These are phyloP conservation scores for Tylopilus rubrobrunneus DNA, from an alignment of 768 basidiomycete genomes.

Conservation along the genomic window DNA sequence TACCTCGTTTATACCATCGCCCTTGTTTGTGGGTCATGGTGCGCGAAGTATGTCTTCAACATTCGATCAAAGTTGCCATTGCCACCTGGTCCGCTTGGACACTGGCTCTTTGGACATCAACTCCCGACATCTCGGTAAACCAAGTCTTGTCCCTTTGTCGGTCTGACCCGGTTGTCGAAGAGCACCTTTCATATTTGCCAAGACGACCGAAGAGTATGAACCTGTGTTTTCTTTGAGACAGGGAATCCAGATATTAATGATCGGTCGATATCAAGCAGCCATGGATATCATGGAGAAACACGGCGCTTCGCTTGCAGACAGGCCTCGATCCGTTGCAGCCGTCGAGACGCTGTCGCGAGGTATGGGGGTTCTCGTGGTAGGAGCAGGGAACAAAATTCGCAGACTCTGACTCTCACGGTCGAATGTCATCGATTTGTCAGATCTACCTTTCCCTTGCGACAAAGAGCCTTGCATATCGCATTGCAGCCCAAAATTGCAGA, in stretches of 20 bases:
- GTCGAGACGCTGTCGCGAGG: conserved; percentile 33
- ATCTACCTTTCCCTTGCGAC: no score
- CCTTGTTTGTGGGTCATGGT: neutral
- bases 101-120: conserved; percentile 12
- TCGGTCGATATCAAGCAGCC: conserved; percentile 31
- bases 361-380: conserved; percentile 28
- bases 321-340: conserved; percentile 35
- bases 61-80: conserved; percentile 2
- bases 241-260: conserved; percentile 29
- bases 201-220: conserved; percentile 57
- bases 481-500: conserved; percentile 32
- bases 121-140: conserved; percentile 2
- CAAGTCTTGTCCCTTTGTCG: no score
- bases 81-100: conserved; percentile 14
- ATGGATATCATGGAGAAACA: conserved; percentile 40
- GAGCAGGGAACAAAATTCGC: conserved; percentile 29
- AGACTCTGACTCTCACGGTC: conserved; percentile 10
- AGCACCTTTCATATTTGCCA: conserved; percentile 37
- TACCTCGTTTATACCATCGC: neutral
- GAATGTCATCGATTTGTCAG: no score
- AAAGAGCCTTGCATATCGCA: conserved; percentile 32
- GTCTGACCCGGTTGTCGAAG: conserved; percentile 4
- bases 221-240: conserved; percentile 54
- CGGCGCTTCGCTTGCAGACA: conserved; percentile 30
- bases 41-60: neutral